These are phyloP conservation scores for Cenchrus fungigraminus DNA, from an alignment of 176 grass and related monocot genomes.

Conservation along the genomic window DNA sequence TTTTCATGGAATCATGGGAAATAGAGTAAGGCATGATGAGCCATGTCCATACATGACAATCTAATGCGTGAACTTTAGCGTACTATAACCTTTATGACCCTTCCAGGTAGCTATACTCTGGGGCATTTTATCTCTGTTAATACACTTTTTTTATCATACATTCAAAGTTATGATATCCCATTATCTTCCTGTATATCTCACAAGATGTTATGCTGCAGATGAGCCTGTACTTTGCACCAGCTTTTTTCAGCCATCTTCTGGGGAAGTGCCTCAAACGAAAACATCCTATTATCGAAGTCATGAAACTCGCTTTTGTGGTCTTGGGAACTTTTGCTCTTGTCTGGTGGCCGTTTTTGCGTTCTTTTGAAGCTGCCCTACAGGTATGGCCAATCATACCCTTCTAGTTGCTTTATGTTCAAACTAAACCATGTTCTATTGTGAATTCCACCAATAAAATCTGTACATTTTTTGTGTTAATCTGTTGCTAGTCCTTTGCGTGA, in stretches of 20 bases:
- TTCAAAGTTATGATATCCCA: not conserved
- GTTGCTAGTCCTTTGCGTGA: not conserved
- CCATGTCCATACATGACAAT: not conserved
- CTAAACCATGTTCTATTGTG: not conserved
- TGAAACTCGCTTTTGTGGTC: slow-evolving; percentile 77
- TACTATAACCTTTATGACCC: not conserved
- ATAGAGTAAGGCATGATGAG: slow-evolving; percentile 12
- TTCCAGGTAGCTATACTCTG: slow-evolving; percentile 26
- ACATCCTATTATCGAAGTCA: slow-evolving; percentile 66
- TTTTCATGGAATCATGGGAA: slow-evolving; percentile 5
- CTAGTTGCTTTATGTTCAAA: slow-evolving; percentile 10
- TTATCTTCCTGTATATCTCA: not conserved
- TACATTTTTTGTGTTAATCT: slow-evolving; percentile 9
- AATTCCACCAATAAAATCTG: slow-evolving; percentile 1
- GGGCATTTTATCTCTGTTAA: not conserved
- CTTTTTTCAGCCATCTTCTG: slow-evolving; percentile 88
- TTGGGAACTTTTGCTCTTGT: slow-evolving; percentile 82
- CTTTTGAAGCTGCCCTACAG: slow-evolving; percentile 67
- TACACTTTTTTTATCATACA: not conserved
- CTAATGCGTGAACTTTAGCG: slow-evolving; percentile 17
- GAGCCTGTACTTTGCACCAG: slow-evolving; percentile 94
- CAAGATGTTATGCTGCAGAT: slow-evolving; percentile 63
- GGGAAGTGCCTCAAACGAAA: slow-evolving; percentile 81
- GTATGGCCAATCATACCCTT: slow-evolving; percentile 39
- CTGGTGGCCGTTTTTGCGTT: slow-evolving; percentile 95